Conservation (phyloP, 2,329 filamentous ascomycete genomes). For the Ceratocystis papillata region DNA sequence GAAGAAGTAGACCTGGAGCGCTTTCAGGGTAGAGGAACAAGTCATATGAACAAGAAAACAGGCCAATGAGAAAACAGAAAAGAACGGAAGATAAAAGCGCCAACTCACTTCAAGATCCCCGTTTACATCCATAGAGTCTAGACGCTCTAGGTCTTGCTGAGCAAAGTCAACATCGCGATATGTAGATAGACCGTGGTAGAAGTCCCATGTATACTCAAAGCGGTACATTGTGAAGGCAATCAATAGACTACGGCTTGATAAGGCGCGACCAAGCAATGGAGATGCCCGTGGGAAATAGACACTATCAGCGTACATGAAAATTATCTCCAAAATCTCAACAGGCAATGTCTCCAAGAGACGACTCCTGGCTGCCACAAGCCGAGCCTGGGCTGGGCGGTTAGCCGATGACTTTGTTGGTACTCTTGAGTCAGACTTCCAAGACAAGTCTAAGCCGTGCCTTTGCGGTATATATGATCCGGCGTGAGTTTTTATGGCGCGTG, state of each 20-base stretch:
- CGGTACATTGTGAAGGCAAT: constrained; percentile 30
- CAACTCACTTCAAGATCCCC: constrained; percentile 6
- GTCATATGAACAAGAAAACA: not conserved
- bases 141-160: not conserved
- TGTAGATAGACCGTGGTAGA: constrained; percentile 29
- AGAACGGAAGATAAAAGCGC: not conserved
- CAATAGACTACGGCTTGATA: constrained; percentile 32
- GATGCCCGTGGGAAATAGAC: constrained; percentile 38
- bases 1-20: not conserved
- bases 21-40: not conserved
- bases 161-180: constrained; percentile 14
- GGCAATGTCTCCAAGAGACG: constrained; percentile 35
- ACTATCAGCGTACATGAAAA: constrained; percentile 43
- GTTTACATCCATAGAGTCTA: not conserved
- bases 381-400: not conserved
- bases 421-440: no score
- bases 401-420: not conserved
- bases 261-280: constrained; percentile 36
- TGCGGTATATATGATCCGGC: not conserved
- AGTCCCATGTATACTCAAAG: constrained; percentile 36
- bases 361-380: not conserved
- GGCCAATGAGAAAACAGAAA: not conserved
- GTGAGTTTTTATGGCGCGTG: not conserved
- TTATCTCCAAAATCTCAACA: constrained; percentile 43
- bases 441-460: not conserved